Conservation (phyloP, 1,139 yeast genomes). For the Geotrichum bryndzae region DNA sequence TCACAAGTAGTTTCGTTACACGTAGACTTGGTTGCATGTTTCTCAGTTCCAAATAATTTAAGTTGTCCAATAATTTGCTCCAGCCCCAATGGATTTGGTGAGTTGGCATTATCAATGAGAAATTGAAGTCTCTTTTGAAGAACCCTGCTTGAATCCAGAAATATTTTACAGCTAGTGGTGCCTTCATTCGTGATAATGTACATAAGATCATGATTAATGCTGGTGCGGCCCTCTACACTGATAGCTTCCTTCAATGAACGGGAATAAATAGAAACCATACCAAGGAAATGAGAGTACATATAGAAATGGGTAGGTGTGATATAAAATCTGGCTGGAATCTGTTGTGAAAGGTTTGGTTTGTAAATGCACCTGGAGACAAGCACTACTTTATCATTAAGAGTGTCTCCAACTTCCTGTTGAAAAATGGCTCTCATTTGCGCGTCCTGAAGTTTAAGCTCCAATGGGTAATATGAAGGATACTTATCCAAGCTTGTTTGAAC, state of each 20-base stretch:
- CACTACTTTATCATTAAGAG: slow-evolving; percentile 57
- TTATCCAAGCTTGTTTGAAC: slow-evolving; percentile 19
- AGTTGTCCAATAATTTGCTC: slow-evolving; percentile 29
- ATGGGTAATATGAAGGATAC: slow-evolving; percentile 65
- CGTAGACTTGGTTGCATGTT: neutral
- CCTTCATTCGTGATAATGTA: slow-evolving; percentile 56
- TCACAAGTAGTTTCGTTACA: neutral
- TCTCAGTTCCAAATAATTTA: slow-evolving; percentile 22
- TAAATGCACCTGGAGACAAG: slow-evolving; percentile 62
- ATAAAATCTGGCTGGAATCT: slow-evolving; percentile 65
- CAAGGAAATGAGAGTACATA: slow-evolving; percentile 67
- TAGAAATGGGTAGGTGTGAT: slow-evolving; percentile 58
- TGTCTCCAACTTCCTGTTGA: slow-evolving; percentile 41
- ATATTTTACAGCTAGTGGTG: slow-evolving; percentile 43
- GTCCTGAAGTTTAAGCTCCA: slow-evolving; percentile 55
- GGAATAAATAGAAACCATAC: slow-evolving; percentile 63
- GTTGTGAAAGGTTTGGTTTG: slow-evolving; percentile 66
- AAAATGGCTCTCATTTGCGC: slow-evolving; percentile 76
- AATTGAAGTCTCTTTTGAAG: slow-evolving; percentile 47
- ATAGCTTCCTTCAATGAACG: slow-evolving; percentile 48
- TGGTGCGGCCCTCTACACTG: slow-evolving; percentile 49
- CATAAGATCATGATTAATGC: slow-evolving; percentile 51
- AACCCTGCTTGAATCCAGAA: slow-evolving; percentile 57
- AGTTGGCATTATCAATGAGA: slow-evolving; percentile 49
- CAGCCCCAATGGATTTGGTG: slow-evolving; percentile 40